Evolutionary conservation across 148 eudicot species (phyloP), one percentile per base, ranked within the genome.

Genomic region (Bassia scoparia): DNA sequence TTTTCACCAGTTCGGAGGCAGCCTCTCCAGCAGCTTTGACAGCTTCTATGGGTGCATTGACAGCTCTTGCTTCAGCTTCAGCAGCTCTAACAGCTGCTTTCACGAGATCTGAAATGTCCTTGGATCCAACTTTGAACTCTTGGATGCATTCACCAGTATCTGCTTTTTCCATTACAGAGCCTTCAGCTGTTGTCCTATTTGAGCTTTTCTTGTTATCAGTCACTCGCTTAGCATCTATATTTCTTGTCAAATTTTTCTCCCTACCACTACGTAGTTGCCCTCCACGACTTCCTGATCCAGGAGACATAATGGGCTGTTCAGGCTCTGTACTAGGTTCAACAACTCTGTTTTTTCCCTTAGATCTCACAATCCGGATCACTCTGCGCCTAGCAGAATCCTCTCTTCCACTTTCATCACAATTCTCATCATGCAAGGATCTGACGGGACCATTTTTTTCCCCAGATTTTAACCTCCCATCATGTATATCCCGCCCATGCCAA

Each of bases 41-140:
- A 67, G 99, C 99, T 87, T 84, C 93, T 34, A 70, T 74, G 52
- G 94, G 97, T 63, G 97, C 99, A 79, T 80, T 82, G 59, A 91
- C 97, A 71, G 94, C 85, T 82, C 82, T 87, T 34, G 99, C 99
- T 86, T 92, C 99, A 80, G 96, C 90, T 88, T 95, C 97, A 77
- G 99, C 99, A 77, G 97, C 96, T 83, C 81, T 79, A 68, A 90
- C 97, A 76, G 99, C 99, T 70, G 88, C 87, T 63, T 79, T 95
- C 27, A 95, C 97, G 59, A 95, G 76, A 76, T 89, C 96, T 73
- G 90, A 81, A 53, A 95, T 87, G 82, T 89, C 96, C 76, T 83
- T 92, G 74, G 85, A 74, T 31, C 97, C 99, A 72, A 95, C 81
- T 85, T 73, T 95, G 82, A 87, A 91, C 48, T 82, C 96, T 68